Percentiles rank a stretch among this genome's conserved stretches.
Evolutionary conservation across 495 filamentous ascomycete genomes (phyloP).

Genomic region (Talaromyces ruber): DNA sequence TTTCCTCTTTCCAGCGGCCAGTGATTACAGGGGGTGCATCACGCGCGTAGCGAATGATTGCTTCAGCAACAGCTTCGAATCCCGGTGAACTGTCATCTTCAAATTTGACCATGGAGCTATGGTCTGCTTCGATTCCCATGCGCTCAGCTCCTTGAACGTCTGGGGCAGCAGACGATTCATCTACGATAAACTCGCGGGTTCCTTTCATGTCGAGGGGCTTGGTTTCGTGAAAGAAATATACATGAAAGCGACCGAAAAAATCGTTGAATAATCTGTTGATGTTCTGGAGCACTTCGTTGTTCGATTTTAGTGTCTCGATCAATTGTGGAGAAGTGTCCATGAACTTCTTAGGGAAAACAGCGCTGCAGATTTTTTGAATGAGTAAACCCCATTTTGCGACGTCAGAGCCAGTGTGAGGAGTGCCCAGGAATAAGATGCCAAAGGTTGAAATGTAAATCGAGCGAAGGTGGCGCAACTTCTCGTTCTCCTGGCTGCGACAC

Average conservation of each 20-base stretch:
- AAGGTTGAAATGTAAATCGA: constrained; percentile 79
- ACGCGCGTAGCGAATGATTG: constrained; percentile 58
- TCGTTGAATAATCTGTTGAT: constrained; percentile 73
- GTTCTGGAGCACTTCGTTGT: constrained; percentile 72
- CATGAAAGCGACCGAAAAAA: constrained; percentile 61
- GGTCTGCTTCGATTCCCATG: constrained; percentile 73
- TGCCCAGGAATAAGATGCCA: constrained; percentile 78
- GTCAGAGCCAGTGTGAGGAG: constrained; percentile 76
- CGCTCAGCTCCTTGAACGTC: constrained; percentile 65
- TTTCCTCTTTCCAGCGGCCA: constrained; percentile 57
- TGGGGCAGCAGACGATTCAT: constrained; percentile 66
- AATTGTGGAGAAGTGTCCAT: constrained; percentile 64
- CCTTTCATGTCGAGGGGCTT: constrained; percentile 57
- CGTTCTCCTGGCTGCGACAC: constrained; percentile 53
- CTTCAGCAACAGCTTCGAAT: constrained; percentile 63
- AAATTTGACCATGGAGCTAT: constrained; percentile 86
- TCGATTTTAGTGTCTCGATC: constrained; percentile 61
- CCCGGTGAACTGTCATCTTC: constrained; percentile 63
- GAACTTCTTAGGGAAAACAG: constrained; percentile 60
- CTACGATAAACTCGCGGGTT: constrained; percentile 57
- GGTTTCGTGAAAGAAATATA: constrained; percentile 67
- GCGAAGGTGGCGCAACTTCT: constrained; percentile 62
- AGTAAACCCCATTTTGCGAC: constrained; percentile 68
- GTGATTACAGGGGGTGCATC: constrained; percentile 49
- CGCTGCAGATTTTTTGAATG: constrained; percentile 63